Evolutionary conservation across 2,329 filamentous ascomycete genomes (phyloP).

Genomic region (Nemania bipapillata): DNA sequence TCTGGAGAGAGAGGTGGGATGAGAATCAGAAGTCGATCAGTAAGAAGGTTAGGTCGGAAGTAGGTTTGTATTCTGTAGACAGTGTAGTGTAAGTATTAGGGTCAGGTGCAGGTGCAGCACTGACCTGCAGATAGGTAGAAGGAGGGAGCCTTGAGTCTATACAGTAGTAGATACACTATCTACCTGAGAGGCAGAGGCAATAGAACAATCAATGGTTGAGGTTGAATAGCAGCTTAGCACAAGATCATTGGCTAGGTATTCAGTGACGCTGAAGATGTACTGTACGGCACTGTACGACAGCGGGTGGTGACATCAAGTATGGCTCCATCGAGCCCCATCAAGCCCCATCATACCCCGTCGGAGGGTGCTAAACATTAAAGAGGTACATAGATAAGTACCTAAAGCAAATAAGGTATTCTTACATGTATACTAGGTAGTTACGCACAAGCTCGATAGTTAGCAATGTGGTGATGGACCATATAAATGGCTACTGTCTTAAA

Average conservation of each 20-base stretch:
- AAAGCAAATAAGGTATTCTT: too few relatives aligned
- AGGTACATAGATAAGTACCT: neutral
- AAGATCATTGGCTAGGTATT: constrained; percentile 16
- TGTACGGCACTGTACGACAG: constrained; percentile 14
- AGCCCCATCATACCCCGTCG: constrained; percentile 12
- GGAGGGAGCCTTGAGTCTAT: constrained; percentile 27
- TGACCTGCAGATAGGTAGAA: constrained; percentile 29
- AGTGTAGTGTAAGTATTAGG: constrained; percentile 3
- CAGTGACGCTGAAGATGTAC: constrained; percentile 12
- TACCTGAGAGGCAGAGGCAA: neutral
- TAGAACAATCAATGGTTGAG: neutral
- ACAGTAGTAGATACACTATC: constrained; percentile 12
- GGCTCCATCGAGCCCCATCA: constrained; percentile 16
- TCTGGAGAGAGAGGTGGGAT: constrained; percentile 18
- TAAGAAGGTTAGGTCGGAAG: constrained; percentile 1
- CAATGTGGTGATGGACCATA: too few relatives aligned
- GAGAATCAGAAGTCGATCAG: constrained; percentile 9
- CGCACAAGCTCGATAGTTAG: too few relatives aligned
- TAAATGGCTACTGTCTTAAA: too few relatives aligned
- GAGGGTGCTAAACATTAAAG: constrained; percentile 6
- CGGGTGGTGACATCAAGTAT: constrained; percentile 35
- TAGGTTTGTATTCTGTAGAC: neutral
- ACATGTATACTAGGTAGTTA: too few relatives aligned
- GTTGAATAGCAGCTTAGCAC: constrained; percentile 15
- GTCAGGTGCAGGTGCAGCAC: constrained; percentile 38